Conservation (phyloP, 352 stramenopile species). For the Globisporangium radiosum region DNA sequence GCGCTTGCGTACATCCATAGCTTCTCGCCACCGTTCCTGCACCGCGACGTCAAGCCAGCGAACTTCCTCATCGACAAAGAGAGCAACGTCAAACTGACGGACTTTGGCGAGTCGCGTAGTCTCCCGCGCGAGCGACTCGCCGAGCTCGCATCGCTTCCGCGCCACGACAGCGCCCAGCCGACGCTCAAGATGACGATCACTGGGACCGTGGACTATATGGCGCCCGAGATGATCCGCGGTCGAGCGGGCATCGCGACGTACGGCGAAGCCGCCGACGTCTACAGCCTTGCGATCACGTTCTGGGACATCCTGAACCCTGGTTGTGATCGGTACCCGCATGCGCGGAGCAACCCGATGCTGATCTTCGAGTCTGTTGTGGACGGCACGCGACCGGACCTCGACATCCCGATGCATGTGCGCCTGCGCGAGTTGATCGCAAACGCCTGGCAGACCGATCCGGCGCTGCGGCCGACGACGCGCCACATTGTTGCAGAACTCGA, state of each 20-base stretch:
- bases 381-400: constrained; percentile 38
- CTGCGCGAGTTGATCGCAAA: constrained; percentile 56
- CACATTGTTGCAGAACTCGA: constrained; percentile 46
- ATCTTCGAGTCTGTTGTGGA: constrained; percentile 46
- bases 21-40: constrained; percentile 52
- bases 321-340: constrained; percentile 32
- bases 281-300: constrained; percentile 50
- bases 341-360: constrained; percentile 33
- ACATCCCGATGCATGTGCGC: constrained; percentile 23
- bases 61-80: constrained; percentile 58
- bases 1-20: constrained; percentile 61
- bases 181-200: constrained; percentile 54
- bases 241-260: constrained; percentile 42
- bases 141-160: neutral
- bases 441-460: constrained; percentile 50
- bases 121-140: constrained; percentile 16
- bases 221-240: constrained; percentile 16
- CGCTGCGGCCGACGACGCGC: constrained; percentile 32
- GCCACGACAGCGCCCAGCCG: neutral
- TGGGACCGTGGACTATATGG: constrained; percentile 5
- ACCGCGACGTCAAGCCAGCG: constrained; percentile 57
- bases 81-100: constrained; percentile 54
- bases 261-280: constrained; percentile 61
- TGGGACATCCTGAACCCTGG: constrained; percentile 67
- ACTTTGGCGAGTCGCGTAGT: constrained; percentile 62